These are phyloP conservation scores for Fraxinus albicans DNA, from an alignment of 305 asterid species.

Conservation along the genomic window DNA sequence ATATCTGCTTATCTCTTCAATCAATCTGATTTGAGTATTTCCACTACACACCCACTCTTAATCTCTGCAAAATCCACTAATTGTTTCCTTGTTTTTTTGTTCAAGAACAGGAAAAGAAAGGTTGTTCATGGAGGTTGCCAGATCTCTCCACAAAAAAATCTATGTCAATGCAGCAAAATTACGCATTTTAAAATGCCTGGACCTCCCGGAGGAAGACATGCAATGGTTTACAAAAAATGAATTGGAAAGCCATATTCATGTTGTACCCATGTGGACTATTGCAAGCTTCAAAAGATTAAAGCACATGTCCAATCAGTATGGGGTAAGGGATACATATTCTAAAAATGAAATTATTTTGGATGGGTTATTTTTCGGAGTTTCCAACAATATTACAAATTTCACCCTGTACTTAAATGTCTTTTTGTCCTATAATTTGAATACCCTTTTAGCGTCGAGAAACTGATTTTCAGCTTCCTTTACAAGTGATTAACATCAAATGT, in stretches of 20 bases:
- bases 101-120: constrained; percentile 74
- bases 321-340: constrained; percentile 39
- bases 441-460: neutral
- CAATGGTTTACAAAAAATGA: constrained; percentile 80
- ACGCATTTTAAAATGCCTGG: constrained; percentile 78
- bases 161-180: constrained; percentile 73
- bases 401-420: neutral
- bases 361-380: neutral
- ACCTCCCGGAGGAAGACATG: constrained; percentile 63
- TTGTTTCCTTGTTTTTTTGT: neutral
- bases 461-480: neutral
- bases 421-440: neutral
- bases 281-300: constrained; percentile 85
- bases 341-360: neutral
- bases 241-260: constrained; percentile 89
- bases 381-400: neutral
- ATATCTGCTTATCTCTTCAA: neutral
- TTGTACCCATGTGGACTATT: constrained; percentile 93
- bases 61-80: neutral
- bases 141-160: constrained; percentile 75
- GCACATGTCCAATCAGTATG: constrained; percentile 65
- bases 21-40: neutral
- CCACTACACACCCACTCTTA: neutral
- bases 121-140: constrained; percentile 82
- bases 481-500: neutral